Base-by-base conservation (phyloP, 2,329 filamentous ascomycete genomes). In the Sclerotinia trifoliorum region DNA sequence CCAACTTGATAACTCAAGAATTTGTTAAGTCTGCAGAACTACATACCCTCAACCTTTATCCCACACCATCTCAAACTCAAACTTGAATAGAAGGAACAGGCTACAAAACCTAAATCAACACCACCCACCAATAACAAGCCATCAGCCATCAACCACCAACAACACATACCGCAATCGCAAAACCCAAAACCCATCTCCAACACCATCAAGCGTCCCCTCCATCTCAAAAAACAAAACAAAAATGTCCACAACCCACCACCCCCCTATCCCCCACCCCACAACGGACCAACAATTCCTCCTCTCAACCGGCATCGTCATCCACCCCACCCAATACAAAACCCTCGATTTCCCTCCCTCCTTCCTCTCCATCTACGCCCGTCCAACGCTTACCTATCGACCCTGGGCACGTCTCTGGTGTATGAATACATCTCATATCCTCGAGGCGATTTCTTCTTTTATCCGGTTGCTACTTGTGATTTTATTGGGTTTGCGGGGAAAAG, bases 381-480 rank as follows among this genome's bases (percentile, higher is more conserved):
- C 60, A 0, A 62, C 60, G 13, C 26, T 35, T 2, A 24, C 15
- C 13, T 62, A 62, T 1, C 46, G 13, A 5, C 17, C 60, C 7
- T 62, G 60, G 60, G 60, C n/a, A 8, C 60, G 60, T 39, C 60
- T 62, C 21, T 62, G 60, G 60, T 6, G 6, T 3, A 11, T 13
- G 2, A 3, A 21, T 29, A 19, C 21, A 3, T 35, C 58, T 1
- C 13, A 35, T 3, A 35, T 61, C 11, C 44, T 61, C 11, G 58
- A 61, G 15, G 58, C 19, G 19, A 29, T 49, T 11, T 15, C 24
- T 1, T 26, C 26, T 0, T 10, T 5, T 61, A 61, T 15, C 57
- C 57, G 5, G 5, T 24, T 13, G 5, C 19, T 5, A 48, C 10
- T 1, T 6, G 26, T 15, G 32, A 35, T 5, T 61, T 61, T 21